A percentile compares a stretch with the other conserved stretches of the same genome.
Evolutionary conservation across 345 rosid species (phyloP).

Genomic region (Excoecaria agallocha): DNA sequence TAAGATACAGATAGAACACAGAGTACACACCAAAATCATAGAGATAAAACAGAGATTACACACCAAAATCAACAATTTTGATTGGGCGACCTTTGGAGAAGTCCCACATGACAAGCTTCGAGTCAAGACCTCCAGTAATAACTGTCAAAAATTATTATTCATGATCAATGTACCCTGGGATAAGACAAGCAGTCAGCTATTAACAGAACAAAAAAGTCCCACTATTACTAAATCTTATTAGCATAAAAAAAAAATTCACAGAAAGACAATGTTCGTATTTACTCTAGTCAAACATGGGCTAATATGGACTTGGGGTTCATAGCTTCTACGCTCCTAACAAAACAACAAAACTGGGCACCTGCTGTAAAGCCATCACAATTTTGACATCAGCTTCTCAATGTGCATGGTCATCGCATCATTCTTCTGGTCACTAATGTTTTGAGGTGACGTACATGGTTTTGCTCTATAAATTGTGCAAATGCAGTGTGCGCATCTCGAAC

Average conservation of each 20-base stretch:
- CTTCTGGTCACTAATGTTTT: not conserved
- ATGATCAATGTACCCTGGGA: conserved; percentile 1
- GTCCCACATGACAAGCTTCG: conserved; percentile 90
- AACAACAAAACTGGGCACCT: not conserved
- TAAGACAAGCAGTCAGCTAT: not conserved
- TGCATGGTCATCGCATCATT: not conserved
- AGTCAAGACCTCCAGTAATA: conserved; percentile 87
- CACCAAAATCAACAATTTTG: conserved; percentile 76
- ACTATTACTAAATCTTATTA: not conserved
- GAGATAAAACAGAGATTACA: conserved; percentile 5
- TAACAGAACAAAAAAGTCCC: conserved; percentile 6
- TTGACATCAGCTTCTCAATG: not conserved
- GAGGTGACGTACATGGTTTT: not conserved
- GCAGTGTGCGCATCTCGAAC: not conserved
- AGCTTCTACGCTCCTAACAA: not conserved
- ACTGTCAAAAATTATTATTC: conserved; percentile 35
- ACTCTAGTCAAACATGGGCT: not conserved
- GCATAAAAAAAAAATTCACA: not conserved
- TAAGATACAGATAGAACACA: not conserved
- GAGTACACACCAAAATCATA: conserved; percentile 58
- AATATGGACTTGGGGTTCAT: not conserved
- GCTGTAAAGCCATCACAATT: not conserved
- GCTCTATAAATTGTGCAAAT: not conserved
- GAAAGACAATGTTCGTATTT: not conserved
- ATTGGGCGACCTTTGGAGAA: conserved; percentile 74